Percentiles rank a stretch among this genome's conserved stretches.
Conservation (phyloP, 768 basidiomycete genomes). For the Xanthoconium stramineum region DNA sequence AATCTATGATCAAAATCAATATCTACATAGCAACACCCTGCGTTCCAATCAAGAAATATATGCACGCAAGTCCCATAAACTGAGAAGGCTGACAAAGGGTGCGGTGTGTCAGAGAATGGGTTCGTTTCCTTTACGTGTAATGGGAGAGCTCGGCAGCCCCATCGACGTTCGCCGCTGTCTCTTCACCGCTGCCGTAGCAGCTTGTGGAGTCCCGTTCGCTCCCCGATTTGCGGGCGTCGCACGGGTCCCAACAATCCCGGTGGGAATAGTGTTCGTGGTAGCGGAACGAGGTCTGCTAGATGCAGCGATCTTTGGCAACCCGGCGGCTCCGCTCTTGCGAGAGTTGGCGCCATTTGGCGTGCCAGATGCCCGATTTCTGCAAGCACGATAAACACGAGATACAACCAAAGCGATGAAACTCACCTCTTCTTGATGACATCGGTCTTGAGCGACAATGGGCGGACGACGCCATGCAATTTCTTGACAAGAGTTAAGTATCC, state of each 20-base stretch:
- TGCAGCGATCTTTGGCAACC: slow-evolving; percentile 73
- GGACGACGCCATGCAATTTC: slow-evolving; percentile 95
- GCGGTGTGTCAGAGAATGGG: slow-evolving; percentile 7
- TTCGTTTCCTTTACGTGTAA: slow-evolving; percentile 31
- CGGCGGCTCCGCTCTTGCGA: slow-evolving; percentile 53
- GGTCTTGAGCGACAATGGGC: slow-evolving; percentile 93
- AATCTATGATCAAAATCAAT: slow-evolving; percentile 31
- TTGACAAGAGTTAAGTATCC: slow-evolving; percentile 32
- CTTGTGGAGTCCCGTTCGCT: slow-evolving; percentile 15
- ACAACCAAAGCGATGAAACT: slow-evolving; percentile 8
- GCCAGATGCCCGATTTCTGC: slow-evolving; percentile 79
- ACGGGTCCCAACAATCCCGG: slow-evolving; percentile 43
- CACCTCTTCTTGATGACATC: slow-evolving; percentile 97
- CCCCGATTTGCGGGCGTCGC: slow-evolving; percentile 33
- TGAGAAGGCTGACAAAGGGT: slow-evolving; percentile 7
- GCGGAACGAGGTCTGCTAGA: slow-evolving; percentile 68
- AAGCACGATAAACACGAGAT: neutral
- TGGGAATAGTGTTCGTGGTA: slow-evolving; percentile 58
- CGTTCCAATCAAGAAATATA: slow-evolving; percentile 34
- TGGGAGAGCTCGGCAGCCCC: slow-evolving; percentile 41
- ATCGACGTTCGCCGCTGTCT: slow-evolving; percentile 78
- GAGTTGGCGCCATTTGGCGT: slow-evolving; percentile 56
- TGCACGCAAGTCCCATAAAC: slow-evolving; percentile 17
- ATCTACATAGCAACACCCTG: slow-evolving; percentile 31
- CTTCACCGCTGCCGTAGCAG: slow-evolving; percentile 53